phyloP scores from a whole-genome alignment of 129 eudicot species.

The Kitagawia praeruptora region DNA sequence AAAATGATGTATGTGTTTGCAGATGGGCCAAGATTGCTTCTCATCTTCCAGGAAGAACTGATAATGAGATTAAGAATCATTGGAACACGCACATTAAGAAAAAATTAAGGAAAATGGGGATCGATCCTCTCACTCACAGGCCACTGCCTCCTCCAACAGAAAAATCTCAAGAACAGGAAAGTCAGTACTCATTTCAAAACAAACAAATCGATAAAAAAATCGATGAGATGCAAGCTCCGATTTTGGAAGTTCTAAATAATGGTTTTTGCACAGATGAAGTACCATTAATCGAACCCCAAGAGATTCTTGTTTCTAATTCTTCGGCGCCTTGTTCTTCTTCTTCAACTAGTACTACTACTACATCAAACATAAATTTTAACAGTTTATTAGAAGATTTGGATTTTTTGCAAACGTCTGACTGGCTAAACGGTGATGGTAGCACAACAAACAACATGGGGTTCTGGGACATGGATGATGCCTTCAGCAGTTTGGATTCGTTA shows the following conservation, averaged over 20 bases:
- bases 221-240: conserved; percentile 2
- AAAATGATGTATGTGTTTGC: conserved; percentile 1
- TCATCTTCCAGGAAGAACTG: conserved; percentile 84
- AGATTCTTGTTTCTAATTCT: conserved; percentile 29
- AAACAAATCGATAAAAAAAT: conserved; percentile 12
- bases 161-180: conserved; percentile 3
- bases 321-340: conserved; percentile 28
- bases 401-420: conserved; percentile 31
- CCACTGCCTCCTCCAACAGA: conserved; percentile 33
- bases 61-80: conserved; percentile 82
- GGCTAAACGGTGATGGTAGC: conserved; percentile 17
- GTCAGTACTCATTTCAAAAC: neutral
- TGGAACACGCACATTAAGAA: conserved; percentile 93
- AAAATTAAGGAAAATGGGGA: conserved; percentile 75
- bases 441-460: conserved; percentile 24
- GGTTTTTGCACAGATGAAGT: conserved; percentile 64
- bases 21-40: conserved; percentile 96
- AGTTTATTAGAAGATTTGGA: conserved; percentile 22
- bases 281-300: conserved; percentile 64
- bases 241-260: conserved; percentile 18
- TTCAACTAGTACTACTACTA: conserved; percentile 28
- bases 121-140: conserved; percentile 78
- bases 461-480: conserved; percentile 41
- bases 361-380: conserved; percentile 8
- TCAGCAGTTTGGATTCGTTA: conserved; percentile 36